These are phyloP conservation scores for Penstemon eatonii DNA, from an alignment of 257 asterid genomes.

Conservation along the genomic window DNA sequence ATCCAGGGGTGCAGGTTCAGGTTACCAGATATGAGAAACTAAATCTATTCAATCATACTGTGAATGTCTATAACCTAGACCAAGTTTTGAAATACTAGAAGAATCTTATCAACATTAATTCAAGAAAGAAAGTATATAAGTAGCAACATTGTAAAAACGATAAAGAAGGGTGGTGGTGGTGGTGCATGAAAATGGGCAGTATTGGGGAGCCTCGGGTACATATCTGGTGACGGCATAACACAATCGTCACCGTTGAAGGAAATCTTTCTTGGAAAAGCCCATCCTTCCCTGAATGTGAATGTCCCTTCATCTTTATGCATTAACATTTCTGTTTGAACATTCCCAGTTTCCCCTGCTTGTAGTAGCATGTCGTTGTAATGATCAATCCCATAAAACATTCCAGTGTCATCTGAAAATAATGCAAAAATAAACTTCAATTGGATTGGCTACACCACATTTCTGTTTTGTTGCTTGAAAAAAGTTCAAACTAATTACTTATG, in stretches of 20 bases:
- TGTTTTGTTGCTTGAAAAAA: too few relatives aligned
- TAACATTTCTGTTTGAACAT: conserved; percentile 74
- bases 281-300: conserved; percentile 65
- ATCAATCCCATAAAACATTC: conserved; percentile 66
- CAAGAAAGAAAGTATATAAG: too few relatives aligned
- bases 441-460: too few relatives aligned
- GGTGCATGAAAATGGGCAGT: conserved; percentile 21
- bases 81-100: too few relatives aligned
- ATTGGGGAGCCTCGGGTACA: conserved; percentile 63
- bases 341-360: conserved; percentile 60
- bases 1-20: too few relatives aligned
- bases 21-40: too few relatives aligned
- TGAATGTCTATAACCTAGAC: too few relatives aligned
- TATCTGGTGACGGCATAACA: conserved; percentile 68
- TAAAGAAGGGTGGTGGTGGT: conserved; percentile 4
- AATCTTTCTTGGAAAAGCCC: conserved; percentile 78
- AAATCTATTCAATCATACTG: too few relatives aligned
- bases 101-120: too few relatives aligned
- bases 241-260: conserved; percentile 73
- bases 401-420: conserved; percentile 58
- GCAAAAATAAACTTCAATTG: neutral
- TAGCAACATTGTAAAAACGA: conserved; percentile 17
- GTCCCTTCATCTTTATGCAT: conserved; percentile 46
- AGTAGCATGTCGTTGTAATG: conserved; percentile 73
- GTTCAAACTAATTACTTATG: conserved; percentile 47